phyloP scores from a whole-genome alignment of 306 rosid genomes.

The Begonia loranthoides region DNA sequence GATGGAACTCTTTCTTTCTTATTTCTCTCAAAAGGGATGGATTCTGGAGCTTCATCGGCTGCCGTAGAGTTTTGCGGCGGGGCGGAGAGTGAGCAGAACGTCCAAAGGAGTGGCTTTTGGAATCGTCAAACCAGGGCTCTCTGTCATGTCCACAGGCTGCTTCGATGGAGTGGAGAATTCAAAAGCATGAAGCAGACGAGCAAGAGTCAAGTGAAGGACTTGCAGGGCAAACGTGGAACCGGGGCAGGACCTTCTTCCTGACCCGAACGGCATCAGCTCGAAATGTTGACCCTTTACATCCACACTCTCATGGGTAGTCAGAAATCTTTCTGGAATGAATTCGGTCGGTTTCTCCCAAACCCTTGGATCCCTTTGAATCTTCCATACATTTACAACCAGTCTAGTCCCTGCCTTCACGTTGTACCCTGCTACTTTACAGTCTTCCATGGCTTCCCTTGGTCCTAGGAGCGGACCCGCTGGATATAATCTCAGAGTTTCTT shows the following conservation, averaged over 20 bases:
- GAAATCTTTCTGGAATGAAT: slow-evolving; percentile 39
- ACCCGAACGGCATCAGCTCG: slow-evolving; percentile 47
- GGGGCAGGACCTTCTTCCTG: slow-evolving; percentile 39
- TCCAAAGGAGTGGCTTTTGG: slow-evolving; percentile 33
- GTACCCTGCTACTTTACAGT: slow-evolving; percentile 32
- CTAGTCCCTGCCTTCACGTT: slow-evolving; percentile 33
- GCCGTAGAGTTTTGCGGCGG: slow-evolving; percentile 19
- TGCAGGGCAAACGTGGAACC: slow-evolving; percentile 40
- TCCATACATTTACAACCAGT: slow-evolving; percentile 35
- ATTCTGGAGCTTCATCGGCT: no score
- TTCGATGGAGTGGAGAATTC: slow-evolving; percentile 20
- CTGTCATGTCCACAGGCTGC: slow-evolving; percentile 27
- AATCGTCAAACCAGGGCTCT: slow-evolving; percentile 36
- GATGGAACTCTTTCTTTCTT: no score
- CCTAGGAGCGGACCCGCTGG: slow-evolving; percentile 44
- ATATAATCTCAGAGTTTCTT: slow-evolving; percentile 35
- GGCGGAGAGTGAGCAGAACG: slow-evolving; percentile 39
- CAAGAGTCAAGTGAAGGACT: slow-evolving; percentile 35
- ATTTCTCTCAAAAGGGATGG: no score
- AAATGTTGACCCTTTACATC: slow-evolving; percentile 40
- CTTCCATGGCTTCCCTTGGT: slow-evolving; percentile 39
- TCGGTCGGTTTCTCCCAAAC: slow-evolving; percentile 31
- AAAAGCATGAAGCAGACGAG: slow-evolving; percentile 37
- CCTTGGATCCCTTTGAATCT: slow-evolving; percentile 49
- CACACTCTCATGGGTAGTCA: slow-evolving; percentile 10